Base-by-base conservation (phyloP, 129 eudicot genomes). In the Pseudognaphalium luteoalbum region DNA sequence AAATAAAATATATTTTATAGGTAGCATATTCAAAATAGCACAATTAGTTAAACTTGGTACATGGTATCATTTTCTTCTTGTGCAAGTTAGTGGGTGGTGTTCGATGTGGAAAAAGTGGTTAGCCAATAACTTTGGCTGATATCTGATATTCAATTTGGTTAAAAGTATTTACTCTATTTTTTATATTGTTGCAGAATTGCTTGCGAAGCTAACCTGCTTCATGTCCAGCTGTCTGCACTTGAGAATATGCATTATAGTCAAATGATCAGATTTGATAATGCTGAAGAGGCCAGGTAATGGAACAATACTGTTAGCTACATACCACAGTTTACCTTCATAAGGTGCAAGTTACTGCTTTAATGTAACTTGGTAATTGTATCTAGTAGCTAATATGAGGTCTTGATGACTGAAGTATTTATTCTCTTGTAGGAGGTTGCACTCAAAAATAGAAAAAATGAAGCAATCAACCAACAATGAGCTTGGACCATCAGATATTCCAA, bases 211-310 rank as follows among this genome's bases (percentile, higher is more conserved):
- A 95, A 89, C 63, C 75, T 81, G 22, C 68, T 83, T 75, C 78
- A 92, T 42, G 82, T 28, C 71, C 94, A 91, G 90, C 68, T 91
- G 70, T 81, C 91, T 72, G 97, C 99, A 52, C 80, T 95, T 50
- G 97, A 95, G 83, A 95, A 95, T 80, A 95, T 95, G 90, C 99
- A 95, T 84, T 95, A 91, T 77, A 89, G 96, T 84, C 77, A 95
- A 69, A 95, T 91, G 97, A 95, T 95, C 76, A 88, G 99, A 86
- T 91, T 95, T 87, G 96, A 91, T 76, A 86, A 95, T 78, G 71
- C 66, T 84, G 99, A 89, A 80, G 94, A 91, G 85, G 99, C 96
- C 74, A 95, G 97, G 99, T 91, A 89, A 70, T 34, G 16, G 47
- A 47, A 78, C 68, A 33, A 19, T 63, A 32, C 51, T 10, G 66